Evolutionary conservation across 2,329 filamentous ascomycete species (phyloP).

Genomic region (Trichoderma citrinoviride): DNA sequence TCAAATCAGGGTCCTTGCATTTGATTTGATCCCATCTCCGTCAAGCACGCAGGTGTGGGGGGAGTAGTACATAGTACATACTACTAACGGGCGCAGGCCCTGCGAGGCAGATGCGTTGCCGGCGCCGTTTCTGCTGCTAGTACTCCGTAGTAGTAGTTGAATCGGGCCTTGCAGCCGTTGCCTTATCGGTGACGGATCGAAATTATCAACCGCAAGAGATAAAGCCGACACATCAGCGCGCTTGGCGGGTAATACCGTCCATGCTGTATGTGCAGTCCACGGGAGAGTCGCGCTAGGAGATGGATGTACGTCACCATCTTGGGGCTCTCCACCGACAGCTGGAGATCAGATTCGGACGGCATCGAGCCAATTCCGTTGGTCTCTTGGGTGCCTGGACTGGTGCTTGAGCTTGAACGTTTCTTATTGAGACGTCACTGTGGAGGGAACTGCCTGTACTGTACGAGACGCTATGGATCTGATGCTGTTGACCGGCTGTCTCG

Average conservation of each 20-base stretch:
- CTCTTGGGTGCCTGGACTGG: too few relatives aligned
- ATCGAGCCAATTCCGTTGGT: too few relatives aligned
- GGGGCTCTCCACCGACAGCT: background rate
- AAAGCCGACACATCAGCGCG: constrained; percentile 11
- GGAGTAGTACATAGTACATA: too few relatives aligned
- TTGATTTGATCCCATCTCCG: too few relatives aligned
- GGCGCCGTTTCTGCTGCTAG: constrained; percentile 19
- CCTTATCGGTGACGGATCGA: constrained; percentile 23
- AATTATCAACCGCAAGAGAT: constrained; percentile 22
- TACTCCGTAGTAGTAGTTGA: background rate
- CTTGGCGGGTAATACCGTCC: constrained; percentile 5
- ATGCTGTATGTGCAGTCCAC: constrained; percentile 4
- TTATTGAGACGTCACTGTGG: too few relatives aligned
- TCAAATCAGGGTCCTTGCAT: constrained; percentile 19
- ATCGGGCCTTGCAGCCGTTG: constrained; percentile 20
- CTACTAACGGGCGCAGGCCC: background rate
- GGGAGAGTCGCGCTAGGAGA: too few relatives aligned
- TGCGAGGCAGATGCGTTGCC: background rate
- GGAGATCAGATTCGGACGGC: background rate
- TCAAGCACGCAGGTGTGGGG: too few relatives aligned
- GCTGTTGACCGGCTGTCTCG: too few relatives aligned
- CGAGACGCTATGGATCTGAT: too few relatives aligned
- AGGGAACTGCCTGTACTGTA: too few relatives aligned
- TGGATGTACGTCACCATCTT: too few relatives aligned
- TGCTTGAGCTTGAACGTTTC: too few relatives aligned